These are phyloP conservation scores for Pelargonium nanum DNA, from an alignment of 345 rosid genomes.

Conservation along the genomic window DNA sequence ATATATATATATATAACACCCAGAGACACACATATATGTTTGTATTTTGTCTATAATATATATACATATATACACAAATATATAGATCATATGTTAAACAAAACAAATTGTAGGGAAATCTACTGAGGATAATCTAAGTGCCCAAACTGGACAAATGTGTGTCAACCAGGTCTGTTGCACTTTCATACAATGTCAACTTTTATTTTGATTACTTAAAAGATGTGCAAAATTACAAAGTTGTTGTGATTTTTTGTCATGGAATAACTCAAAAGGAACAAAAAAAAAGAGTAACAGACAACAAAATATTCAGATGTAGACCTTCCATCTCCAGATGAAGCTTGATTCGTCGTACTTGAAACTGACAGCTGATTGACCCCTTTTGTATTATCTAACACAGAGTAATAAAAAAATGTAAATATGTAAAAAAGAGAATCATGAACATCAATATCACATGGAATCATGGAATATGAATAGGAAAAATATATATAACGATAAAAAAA, in stretches of 20 bases:
- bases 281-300: constrained; percentile 2
- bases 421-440: neutral
- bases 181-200: neutral
- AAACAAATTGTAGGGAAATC: no score
- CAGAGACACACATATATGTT: neutral
- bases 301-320: constrained; percentile 37
- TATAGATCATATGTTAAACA: no score
- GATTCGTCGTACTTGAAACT: constrained; percentile 19
- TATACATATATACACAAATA: no score
- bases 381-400: constrained; percentile 35
- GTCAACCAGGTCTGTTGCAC: neutral
- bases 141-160: neutral
- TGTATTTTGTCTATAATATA: no score
- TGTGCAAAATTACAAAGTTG: neutral
- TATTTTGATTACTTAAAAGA: neutral
- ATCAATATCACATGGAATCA: neutral
- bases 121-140: neutral
- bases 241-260: neutral
- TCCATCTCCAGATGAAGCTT: constrained; percentile 41
- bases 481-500: neutral
- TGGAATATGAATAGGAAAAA: neutral
- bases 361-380: constrained; percentile 39
- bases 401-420: constrained; percentile 10
- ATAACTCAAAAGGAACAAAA: neutral
- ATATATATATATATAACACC: neutral